Evolutionary conservation across 164 flowering plant genomes (phyloP), one percentile per base, ranked within the genome.

Genomic region (Stephania japonica): DNA sequence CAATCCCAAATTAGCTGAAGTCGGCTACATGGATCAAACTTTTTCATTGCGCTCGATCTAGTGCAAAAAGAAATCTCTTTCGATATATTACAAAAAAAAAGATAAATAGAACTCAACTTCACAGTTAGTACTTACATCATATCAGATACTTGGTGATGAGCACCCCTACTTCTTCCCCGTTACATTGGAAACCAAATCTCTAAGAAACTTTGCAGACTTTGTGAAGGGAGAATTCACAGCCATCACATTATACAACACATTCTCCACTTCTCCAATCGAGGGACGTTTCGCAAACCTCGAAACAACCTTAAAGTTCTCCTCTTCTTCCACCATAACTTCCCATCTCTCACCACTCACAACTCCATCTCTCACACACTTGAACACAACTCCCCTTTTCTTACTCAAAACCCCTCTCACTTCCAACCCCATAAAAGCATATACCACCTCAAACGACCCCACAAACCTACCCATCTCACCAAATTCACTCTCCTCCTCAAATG

Each of bases 181-280:
- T 24, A 89, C 89, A 83, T 85, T 89, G 0, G 93, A 86, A 21
- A 90, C 89, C 80, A 92, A 79, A 78, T 81, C 89, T 76, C 74
- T 92, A 59, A 92, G 71, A 78, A 94, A 89, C 79, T 87, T 88
- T 1, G 85, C 92, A 62, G 97, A 88, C 76, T 94, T 92, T 0
- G 98, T 92, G 21, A 94, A 80, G 0, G 97, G 97, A 0, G 98
- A 92, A 77, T 90, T 92, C 38, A 86, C 79, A 7, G 94, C 98
- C 92, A 92, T 88, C 77, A 88, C 32, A 75, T 92, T 90, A 70
- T 92, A 94, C 86, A 94, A 68, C 24, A 90, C 94, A 68, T 75
- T 86, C 86, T 94, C 96, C 50, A 93, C 94, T 76, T 93, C 97
- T 65, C 76, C 77, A 42, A 87, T 85, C 1, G 88, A 79, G 21